Evolutionary conservation across 176 grass and related monocot species (phyloP).

Genomic region (Musa troglodytarum): DNA sequence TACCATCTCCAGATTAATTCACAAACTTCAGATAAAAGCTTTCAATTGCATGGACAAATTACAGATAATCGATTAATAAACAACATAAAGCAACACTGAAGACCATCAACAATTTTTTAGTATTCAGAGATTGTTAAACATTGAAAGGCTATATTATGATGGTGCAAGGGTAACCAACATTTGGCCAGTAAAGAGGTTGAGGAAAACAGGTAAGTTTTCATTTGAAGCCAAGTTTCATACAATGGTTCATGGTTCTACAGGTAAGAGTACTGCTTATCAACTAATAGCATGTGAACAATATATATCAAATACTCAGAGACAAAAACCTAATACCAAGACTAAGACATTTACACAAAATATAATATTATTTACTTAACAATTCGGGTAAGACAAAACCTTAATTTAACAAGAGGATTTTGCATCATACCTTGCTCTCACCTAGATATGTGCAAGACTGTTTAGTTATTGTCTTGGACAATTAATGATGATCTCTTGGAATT

Average conservation of each 20-base stretch:
- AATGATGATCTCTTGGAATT: background rate
- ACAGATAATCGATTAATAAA: no score
- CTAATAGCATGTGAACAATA: background rate
- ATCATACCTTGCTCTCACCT: background rate
- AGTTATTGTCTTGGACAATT: background rate
- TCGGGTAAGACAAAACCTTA: background rate
- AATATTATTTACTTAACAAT: background rate
- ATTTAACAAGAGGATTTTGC: background rate
- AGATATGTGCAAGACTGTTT: background rate
- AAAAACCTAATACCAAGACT: background rate
- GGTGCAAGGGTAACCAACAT: no score
- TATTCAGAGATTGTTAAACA: no score
- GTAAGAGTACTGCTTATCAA: no score
- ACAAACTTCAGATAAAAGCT: background rate
- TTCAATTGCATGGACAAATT: no score
- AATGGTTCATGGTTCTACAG: no score
- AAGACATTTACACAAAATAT: background rate
- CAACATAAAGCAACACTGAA: no score
- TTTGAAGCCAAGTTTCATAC: no score
- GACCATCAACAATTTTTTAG: no score
- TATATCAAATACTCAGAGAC: background rate
- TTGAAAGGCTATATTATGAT: no score
- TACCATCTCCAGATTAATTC: background rate
- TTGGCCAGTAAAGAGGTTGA: no score
- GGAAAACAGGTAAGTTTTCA: no score